Base-by-base conservation (phyloP, 352 stramenopile species). In the Blastocystis sp. region DNA sequence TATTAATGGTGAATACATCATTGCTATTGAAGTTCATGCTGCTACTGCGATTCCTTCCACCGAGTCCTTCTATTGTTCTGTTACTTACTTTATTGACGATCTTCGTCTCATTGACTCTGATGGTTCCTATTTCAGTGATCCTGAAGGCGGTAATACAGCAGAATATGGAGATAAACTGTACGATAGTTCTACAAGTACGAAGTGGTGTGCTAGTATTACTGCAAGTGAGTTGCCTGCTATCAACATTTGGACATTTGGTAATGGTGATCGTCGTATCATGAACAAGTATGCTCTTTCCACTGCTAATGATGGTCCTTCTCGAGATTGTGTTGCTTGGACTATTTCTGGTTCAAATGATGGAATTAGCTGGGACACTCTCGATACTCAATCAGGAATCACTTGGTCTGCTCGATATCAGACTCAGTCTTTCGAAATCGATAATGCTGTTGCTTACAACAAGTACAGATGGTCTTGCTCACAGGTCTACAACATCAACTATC, bases 1-100 rank as follows among this genome's bases (percentile, higher is more conserved):
- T 59, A n/a, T n/a, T 1, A 59, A 59, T n/a, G 78, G 56, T 47
- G 30, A 4, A 47, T 76, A 89, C 39, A 65, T 89, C 5, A 24
- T 89, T 20, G 78, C 78, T 78, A 26, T 89, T 16, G 78, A 89
- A 13, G 9, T 78, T 8, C 78, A 89, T 43, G 30, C 43, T 20
- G 18, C 13, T 9, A 1, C 34, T 16, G 7, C 8, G 9, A 68
- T 53, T 30, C 43, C 59, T 37, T 37, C 24, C 2, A 11, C 26
- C 8, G 63, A 85, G 18, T n/a, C 4, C 1, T 78, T 78, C 39
- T 37, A 66, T 43, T 47, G n/a, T 24, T 68, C 47, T 30, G 41
- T 85, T 37, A 13, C 63, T 8, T 45, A 65, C 47, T 53, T 85
- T 50, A n/a, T 55, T 43, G 63, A 85, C 20, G 63, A 65, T 56